Conservation (phyloP, 148 eudicot genomes). For the Pouteria glomerata region DNA sequence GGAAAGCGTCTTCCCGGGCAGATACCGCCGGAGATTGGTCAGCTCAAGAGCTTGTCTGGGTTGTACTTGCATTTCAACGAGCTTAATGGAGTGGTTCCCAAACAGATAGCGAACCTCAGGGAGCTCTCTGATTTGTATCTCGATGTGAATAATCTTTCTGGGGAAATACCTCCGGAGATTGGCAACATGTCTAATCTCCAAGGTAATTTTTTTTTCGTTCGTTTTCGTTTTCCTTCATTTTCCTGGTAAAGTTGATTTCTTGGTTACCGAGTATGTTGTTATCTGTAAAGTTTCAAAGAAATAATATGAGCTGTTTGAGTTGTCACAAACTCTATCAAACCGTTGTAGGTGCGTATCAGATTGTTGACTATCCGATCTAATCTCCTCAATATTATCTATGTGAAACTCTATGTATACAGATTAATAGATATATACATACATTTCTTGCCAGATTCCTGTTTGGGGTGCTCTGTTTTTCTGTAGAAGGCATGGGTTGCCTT, state of each 20-base stretch:
- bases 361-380: too few species aligned
- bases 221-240: background rate
- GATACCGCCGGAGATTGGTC: constrained; percentile 62
- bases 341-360: too few species aligned
- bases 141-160: constrained; percentile 69
- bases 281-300: too few species aligned
- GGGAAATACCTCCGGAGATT: constrained; percentile 55
- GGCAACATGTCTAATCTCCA: constrained; percentile 70
- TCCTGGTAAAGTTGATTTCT: constrained; percentile 14
- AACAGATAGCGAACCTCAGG: constrained; percentile 53
- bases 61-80: constrained; percentile 73
- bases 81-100: constrained; percentile 59
- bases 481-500: background rate
- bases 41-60: constrained; percentile 64
- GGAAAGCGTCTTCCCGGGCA: constrained; percentile 69
- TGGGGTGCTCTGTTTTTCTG: background rate
- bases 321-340: too few species aligned
- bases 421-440: background rate
- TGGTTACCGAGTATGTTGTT: constrained; percentile 1
- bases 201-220: too few species aligned
- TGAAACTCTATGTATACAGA: background rate
- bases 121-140: constrained; percentile 76
- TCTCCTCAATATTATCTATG: too few species aligned
- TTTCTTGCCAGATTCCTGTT: background rate
- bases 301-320: too few species aligned